Percentiles rank a stretch among this genome's conserved stretches.
Evolutionary conservation across 306 rosid species (phyloP).

Genomic region (Castanopsis chinensis): DNA sequence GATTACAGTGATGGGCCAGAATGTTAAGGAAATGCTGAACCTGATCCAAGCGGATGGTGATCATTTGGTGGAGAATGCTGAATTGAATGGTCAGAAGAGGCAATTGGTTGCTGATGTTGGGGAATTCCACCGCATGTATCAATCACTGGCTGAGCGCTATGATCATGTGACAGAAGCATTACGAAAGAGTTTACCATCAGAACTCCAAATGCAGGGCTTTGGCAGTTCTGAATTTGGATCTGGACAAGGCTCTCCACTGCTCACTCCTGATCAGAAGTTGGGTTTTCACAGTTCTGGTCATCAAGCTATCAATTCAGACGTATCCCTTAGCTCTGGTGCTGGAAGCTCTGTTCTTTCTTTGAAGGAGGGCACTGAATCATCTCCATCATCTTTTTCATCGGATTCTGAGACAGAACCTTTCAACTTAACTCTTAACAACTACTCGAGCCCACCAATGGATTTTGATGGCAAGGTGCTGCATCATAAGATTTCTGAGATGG

Average conservation of each 20-base stretch:
- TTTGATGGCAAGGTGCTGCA: slow-evolving; percentile 27
- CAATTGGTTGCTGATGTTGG: slow-evolving; percentile 28
- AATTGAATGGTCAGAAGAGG: slow-evolving; percentile 4
- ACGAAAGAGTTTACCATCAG: slow-evolving; percentile 4
- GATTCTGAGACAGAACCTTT: slow-evolving; percentile 55
- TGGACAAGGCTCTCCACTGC: slow-evolving; percentile 27
- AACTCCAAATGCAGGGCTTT: slow-evolving; percentile 41
- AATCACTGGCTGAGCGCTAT: slow-evolving; percentile 27
- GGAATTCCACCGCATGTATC: slow-evolving; percentile 39
- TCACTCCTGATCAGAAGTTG: slow-evolving; percentile 50
- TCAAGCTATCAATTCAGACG: slow-evolving; percentile 40
- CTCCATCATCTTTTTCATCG: slow-evolving; percentile 42
- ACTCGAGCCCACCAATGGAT: slow-evolving; percentile 29
- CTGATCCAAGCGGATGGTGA: slow-evolving; percentile 37
- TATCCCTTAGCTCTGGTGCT: slow-evolving; percentile 48
- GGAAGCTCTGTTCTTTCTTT: slow-evolving; percentile 48
- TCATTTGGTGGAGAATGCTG: slow-evolving; percentile 6
- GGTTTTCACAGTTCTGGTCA: slow-evolving; percentile 25
- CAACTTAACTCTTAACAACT: slow-evolving; percentile 17
- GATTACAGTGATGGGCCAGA: slow-evolving; percentile 41
- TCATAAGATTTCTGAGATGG: slow-evolving; percentile 31
- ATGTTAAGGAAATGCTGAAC: slow-evolving; percentile 35
- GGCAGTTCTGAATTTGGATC: slow-evolving; percentile 31
- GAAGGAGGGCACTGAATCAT: slow-evolving; percentile 43
- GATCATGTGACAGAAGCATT: slow-evolving; percentile 26